phyloP scores from a whole-genome alignment of 2,329 filamentous ascomycete species.

The Rhynchosporium secalis region DNA sequence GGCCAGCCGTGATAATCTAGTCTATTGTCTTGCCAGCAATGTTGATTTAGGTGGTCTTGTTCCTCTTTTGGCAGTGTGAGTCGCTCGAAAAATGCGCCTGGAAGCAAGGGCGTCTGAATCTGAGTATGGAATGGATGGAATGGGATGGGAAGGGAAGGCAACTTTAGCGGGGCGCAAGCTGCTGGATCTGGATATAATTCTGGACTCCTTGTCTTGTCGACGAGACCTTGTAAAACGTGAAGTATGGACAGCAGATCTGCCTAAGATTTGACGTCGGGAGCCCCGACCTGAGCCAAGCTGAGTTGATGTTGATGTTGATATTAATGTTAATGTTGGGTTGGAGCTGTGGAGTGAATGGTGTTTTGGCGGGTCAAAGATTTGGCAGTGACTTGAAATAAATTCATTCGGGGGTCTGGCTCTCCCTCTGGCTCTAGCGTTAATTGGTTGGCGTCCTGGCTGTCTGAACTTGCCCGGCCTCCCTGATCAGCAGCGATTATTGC shows the following conservation, averaged over 20 bases:
- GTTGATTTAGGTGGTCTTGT: constrained; percentile 28
- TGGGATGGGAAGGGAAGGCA: constrained; percentile 7
- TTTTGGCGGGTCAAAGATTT: background rate
- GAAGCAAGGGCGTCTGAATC: constrained; percentile 32
- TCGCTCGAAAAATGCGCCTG: constrained; percentile 29
- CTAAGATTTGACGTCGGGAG: background rate
- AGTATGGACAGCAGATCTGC: constrained; percentile 13
- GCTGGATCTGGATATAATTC: constrained; percentile 22
- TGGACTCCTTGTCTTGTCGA: constrained; percentile 24
- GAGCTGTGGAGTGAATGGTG: background rate
- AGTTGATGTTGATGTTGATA: background rate
- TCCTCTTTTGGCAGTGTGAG: constrained; percentile 25
- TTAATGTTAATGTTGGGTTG: background rate
- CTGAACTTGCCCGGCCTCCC: background rate
- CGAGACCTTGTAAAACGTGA: constrained; percentile 14
- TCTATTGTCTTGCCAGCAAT: constrained; percentile 24
- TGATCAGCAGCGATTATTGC: background rate
- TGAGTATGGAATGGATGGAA: constrained; percentile 34
- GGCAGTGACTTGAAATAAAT: constrained; percentile 12
- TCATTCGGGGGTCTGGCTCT: background rate
- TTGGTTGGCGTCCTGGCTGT: background rate
- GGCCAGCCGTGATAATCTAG: constrained; percentile 21
- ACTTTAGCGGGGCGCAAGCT: constrained; percentile 21
- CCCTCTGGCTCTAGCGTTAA: background rate
- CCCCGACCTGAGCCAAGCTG: background rate